Evolutionary conservation across 2,329 filamentous ascomycete species (phyloP), one percentile per base, ranked within the genome.

Genomic region (Cadophora gregata): DNA sequence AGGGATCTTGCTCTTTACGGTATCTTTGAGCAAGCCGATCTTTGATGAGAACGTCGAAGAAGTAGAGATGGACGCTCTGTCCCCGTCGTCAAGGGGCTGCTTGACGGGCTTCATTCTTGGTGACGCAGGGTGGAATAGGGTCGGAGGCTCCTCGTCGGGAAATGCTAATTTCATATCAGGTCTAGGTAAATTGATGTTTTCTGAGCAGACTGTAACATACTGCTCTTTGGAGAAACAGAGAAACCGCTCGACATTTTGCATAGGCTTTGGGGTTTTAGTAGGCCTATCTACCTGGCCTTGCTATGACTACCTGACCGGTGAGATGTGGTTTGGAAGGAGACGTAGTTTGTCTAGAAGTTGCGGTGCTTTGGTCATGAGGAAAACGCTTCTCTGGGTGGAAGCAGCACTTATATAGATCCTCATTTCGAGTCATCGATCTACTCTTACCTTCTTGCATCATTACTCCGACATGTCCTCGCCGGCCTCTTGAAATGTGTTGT

Each of bases 31-130:
- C 3, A 76, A 65, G 9, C 67, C 69, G 33, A 74, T 63, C 4
- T 69, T 76, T 3, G 72, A 75, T 4, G 69, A 62, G 66, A 73
- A 72, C 50, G 71, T 74, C 10, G 70, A 71, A 27, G 71, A 71
- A 62, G 71, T 76, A 21, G 59, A 59, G 9, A 75, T 67, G 12
- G 75, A 76, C 1, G 67, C 66, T 4, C 67, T 55, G 42, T 75
- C 73, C 10, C 42, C 47, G 21, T 69, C 66, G 29, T 63, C 51
- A 19, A 45, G 24, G 38, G 58, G 33, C 60, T 64, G 59, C 47
- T 71, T 70, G 27, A 50, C 33, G 16, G 67, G 45, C 36, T 69
- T 71, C 19, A 67, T 42, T 59, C 71, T 74, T 2, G 72, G 69
- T n/a, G 74, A 73, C n/a, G 72, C 66, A n/a, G 73, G 72, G 21